phyloP scores from a whole-genome alignment of 257 asterid genomes.

The Solanum stenotomum region DNA sequence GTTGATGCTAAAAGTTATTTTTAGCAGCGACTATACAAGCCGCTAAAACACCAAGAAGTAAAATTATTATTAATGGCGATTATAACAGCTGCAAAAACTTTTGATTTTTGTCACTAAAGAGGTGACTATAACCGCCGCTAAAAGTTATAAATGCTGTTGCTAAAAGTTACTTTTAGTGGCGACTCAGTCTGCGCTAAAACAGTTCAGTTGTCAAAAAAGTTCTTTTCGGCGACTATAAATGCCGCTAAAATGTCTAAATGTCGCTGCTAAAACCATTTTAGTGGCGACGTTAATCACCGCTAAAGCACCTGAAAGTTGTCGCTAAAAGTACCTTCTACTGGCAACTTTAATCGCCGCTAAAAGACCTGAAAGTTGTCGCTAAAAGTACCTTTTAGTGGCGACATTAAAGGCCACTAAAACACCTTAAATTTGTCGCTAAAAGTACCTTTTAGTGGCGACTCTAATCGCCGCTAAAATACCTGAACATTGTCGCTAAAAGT shows the following conservation, averaged over 20 bases:
- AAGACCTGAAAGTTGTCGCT: fast-evolving
- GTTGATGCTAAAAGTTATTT: not conserved
- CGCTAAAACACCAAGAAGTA: no score
- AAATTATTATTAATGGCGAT: fast-evolving
- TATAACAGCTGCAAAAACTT: fast-evolving
- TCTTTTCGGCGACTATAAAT: no score
- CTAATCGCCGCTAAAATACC: fast-evolving
- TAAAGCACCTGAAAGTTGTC: fast-evolving
- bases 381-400: fast-evolving
- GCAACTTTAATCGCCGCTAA: no score
- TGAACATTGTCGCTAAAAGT: no score
- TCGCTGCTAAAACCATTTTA: no score
- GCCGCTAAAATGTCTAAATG: no score
- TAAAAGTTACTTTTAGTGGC: not conserved
- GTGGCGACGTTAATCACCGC: no score
- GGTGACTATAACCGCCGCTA: not conserved
- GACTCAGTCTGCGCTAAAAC: fast-evolving
- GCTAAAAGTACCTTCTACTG: fast-evolving
- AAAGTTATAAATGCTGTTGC: fast-evolving
- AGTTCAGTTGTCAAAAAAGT: no score
- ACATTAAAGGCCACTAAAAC: fast-evolving
- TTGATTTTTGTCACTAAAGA: no score
- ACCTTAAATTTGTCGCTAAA: no score
- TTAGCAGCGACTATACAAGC: no score
- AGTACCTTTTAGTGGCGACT: no score